Evolutionary conservation across 345 rosid genomes (phyloP).

Genomic region (Camelina laxa): DNA sequence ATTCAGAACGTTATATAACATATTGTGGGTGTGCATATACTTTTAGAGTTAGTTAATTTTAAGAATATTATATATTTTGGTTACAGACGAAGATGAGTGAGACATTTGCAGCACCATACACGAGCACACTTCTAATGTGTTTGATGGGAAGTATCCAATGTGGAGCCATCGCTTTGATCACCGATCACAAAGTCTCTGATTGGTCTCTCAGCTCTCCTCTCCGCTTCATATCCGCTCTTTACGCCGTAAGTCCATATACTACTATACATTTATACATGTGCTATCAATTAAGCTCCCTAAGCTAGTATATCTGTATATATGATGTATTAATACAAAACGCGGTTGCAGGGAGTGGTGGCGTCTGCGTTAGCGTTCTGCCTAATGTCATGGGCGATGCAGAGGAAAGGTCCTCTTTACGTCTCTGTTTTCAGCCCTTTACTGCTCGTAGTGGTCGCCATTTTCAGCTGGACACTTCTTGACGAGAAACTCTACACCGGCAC

Average conservation of each 20-base stretch:
- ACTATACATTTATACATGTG: neutral
- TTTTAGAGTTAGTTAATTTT: neutral
- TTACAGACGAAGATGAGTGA: conserved; percentile 66
- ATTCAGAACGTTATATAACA: neutral
- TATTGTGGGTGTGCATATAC: neutral
- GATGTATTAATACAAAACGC: neutral
- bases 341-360: conserved; percentile 69
- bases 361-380: conserved; percentile 73
- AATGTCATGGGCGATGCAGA: conserved; percentile 71
- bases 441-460: conserved; percentile 69
- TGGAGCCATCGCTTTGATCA: conserved; percentile 47
- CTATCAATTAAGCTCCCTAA: conserved; percentile 3
- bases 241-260: conserved; percentile 54
- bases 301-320: conserved; percentile 20
- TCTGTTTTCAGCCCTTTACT: conserved; percentile 87
- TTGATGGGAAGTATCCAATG: conserved; percentile 73
- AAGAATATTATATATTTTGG: neutral
- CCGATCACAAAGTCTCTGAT: conserved; percentile 50
- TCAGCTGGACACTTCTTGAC: conserved; percentile 80
- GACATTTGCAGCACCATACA: conserved; percentile 82
- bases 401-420: conserved; percentile 83
- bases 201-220: conserved; percentile 70
- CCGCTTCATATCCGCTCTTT: conserved; percentile 65
- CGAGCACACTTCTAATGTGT: conserved; percentile 74
- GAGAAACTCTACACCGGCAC: conserved; percentile 84